Conservation (phyloP, 2,329 filamentous ascomycete genomes). For the Aspergillus sp. region DNA sequence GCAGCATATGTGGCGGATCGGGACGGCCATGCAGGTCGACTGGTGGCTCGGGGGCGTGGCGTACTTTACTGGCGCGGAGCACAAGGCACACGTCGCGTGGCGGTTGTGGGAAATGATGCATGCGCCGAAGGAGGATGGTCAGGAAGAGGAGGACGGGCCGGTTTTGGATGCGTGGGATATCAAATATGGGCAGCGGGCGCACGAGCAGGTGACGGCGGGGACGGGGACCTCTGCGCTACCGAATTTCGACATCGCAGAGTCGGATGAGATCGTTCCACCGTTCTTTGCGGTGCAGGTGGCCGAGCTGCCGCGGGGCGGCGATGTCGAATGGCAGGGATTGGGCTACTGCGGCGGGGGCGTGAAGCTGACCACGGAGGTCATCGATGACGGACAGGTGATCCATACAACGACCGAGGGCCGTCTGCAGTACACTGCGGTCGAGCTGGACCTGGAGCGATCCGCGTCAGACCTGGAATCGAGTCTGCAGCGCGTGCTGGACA, state of each 20-base stretch:
- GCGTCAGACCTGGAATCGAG: conserved; percentile 18
- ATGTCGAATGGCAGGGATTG: conserved; percentile 80
- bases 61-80: conserved; percentile 59
- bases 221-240: conserved; percentile 20
- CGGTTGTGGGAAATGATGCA: conserved; percentile 47
- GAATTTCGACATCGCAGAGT: conserved; percentile 26
- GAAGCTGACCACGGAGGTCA: conserved; percentile 16
- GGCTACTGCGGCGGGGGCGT: conserved; percentile 51
- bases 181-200: conserved; percentile 56
- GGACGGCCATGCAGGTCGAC: conserved; percentile 65
- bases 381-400: conserved; percentile 15
- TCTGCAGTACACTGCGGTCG: conserved; percentile 30
- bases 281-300: conserved; percentile 75
- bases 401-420: conserved; percentile 23
- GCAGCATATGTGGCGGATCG: conserved; percentile 88
- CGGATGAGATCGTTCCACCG: conserved; percentile 52
- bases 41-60: conserved; percentile 76
- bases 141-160: conserved; percentile 51
- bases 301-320: conserved; percentile 69
- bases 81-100: conserved; percentile 39
- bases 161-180: conserved; percentile 50
- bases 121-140: conserved; percentile 21
- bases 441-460: conserved; percentile 23
- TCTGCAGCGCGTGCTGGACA: conserved; percentile 24
- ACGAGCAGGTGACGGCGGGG: conserved; percentile 30